Base-by-base conservation (phyloP, 2,329 filamentous ascomycete genomes). In the Sclerotinia borealis region DNA sequence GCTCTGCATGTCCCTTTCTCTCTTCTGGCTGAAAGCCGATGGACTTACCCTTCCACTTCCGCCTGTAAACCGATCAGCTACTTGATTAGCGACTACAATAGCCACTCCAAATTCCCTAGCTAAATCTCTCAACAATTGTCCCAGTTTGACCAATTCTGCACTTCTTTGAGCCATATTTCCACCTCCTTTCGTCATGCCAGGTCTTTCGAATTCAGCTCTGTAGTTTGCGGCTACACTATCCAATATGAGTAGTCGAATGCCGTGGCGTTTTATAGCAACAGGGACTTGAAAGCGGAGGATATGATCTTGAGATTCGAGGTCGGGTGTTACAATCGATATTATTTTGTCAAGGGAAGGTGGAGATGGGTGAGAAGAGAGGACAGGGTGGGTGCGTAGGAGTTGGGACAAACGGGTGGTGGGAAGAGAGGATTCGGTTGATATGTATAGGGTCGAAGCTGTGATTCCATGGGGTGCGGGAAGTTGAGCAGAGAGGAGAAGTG, bases 201-300 rank as follows among this genome's bases (percentile, higher is more conserved):
- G 75, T 59, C 85, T 83, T 69, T 92, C 89, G 71, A 92, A 95
- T 75, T 98, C 93, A 56, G 91, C 93, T 67, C 95, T 89, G 76
- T 95, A 99, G 77, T 99, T 99, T 65, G 95, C 92, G 0, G 95
- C 93, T 34, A 99, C 89, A 6, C 91, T 96, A 78, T 99, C 95
- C 37, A 99, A 78, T 17, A 98, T 83, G 1, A 99, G 78, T 1
- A 99, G 83, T 2, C 93, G 92, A 59, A 96, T 81, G 66, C 88
- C 83, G 75, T 91, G 86, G 52, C 90, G 85, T 68, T 84, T 79
- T 25, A 96, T 85, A 34, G 92, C 87, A 22, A 96, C 89, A 1
- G 95, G 95, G 7, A 98, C 87, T 75, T 99, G 95, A 76, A 91
- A 98, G 68, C 87, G 87, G 31, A 98, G 80, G 72, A 99, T 96